These are phyloP conservation scores for Singerocomus inundabilis DNA, from an alignment of 1,284 basidiomycete species.

Conservation along the genomic window DNA sequence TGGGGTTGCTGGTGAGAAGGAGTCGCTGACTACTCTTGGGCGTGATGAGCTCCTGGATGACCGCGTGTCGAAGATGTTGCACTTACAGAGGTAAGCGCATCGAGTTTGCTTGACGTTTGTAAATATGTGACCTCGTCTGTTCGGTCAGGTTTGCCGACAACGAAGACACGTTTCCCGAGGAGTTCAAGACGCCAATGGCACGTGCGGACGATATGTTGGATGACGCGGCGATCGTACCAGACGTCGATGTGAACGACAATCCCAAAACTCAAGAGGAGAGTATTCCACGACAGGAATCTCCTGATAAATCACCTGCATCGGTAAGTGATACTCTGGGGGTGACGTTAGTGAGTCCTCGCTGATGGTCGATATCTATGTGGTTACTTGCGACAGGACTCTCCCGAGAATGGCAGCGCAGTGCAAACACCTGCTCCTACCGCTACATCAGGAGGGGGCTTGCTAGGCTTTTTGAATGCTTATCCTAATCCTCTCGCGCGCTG, in stretches of 20 bases:
- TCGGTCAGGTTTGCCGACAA: constrained; percentile 24
- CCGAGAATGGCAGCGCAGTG: constrained; percentile 29
- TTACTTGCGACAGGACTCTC: constrained; percentile 20
- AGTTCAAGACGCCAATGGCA: constrained; percentile 61
- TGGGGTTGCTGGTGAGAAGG: constrained; percentile 70
- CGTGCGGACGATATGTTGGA: constrained; percentile 60
- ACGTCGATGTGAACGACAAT: constrained; percentile 29
- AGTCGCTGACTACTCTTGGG: constrained; percentile 63
- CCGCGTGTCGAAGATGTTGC: constrained; percentile 56
- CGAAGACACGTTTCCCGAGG: constrained; percentile 53
- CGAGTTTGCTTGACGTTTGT: not conserved
- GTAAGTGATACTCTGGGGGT: constrained; percentile 17
- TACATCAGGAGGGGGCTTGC: constrained; percentile 34
- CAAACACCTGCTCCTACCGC: constrained; percentile 9
- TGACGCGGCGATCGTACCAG: constrained; percentile 20
- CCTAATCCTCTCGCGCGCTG: constrained; percentile 43
- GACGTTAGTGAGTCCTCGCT: constrained; percentile 8
- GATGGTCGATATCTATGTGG: not conserved
- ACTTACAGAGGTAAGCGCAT: constrained; percentile 55
- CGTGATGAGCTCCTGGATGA: constrained; percentile 73
- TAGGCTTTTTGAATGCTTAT: constrained; percentile 47
- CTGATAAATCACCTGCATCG: constrained; percentile 17
- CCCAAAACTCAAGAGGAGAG: constrained; percentile 34
- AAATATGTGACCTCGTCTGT: constrained; percentile 28
- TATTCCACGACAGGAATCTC: constrained; percentile 20